Base-by-base conservation (phyloP, 1,284 basidiomycete genomes). In the Melampsora abietis-canadensis region DNA sequence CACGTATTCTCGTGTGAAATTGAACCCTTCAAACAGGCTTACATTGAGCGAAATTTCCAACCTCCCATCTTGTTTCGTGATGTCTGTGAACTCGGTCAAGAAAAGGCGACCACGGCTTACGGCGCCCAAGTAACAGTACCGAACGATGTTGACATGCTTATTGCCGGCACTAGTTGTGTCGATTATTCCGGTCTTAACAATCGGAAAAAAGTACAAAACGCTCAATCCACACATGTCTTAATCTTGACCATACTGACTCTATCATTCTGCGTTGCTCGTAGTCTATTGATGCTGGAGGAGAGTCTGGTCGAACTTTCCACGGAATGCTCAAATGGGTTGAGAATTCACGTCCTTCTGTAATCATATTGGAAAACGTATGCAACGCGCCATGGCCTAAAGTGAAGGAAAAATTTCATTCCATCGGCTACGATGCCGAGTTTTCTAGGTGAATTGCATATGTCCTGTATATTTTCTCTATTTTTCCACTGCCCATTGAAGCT, bases 1-100 rank as follows among this genome's bases (percentile, higher is more conserved):
- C 94, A 97, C 82, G 92, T 96, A 68, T 97, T 97, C 82, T 96
- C 94, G 0, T 96, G 94, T 83, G 94, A 97, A 83, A 96, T 97
- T 77, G 94, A 96, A 81, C 94, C 94, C 1, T 97, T 94, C 86
- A 97, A 97, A 82, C 94, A 97, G 82, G 94, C 94, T 0, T 97
- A 97, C 82, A 97, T 97, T 77, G 94, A 97, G 82, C 87, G 94
- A 31, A 97, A 97, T 82, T 97, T 97, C 81, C 78, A 83, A 2
- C 92, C 92, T 15, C 93, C 94, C 4, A 83, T 96, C 47, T 85
- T 97, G 46, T 97, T 97, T 82, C 88, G 94, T 70, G 94, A 97
- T 81, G 94, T 97, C 17, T 94, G 91, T 73, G 94, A 97, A 80
- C 86, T 97, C 19, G 92, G 80, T 47, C 78, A 81, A 74, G 79